These are phyloP conservation scores for Boletus rubropictus DNA, from an alignment of 768 basidiomycete species.

Conservation along the genomic window DNA sequence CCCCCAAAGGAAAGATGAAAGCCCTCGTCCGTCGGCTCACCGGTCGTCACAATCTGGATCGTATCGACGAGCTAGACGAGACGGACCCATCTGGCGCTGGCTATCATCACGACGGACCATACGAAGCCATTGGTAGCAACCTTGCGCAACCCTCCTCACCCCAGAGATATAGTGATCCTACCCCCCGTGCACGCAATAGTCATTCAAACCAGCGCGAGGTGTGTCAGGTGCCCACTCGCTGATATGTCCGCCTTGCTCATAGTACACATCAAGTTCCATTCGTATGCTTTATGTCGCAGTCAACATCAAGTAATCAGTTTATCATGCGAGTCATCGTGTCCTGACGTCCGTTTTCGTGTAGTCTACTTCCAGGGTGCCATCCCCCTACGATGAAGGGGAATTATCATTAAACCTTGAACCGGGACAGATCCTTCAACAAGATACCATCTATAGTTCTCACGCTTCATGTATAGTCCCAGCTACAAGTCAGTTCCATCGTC, in stretches of 20 bases:
- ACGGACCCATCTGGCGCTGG: slow-evolving; percentile 59
- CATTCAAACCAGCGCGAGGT: slow-evolving; percentile 17
- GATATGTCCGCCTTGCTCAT: slow-evolving; percentile 6
- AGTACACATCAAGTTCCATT: slow-evolving; percentile 10
- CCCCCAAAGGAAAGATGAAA: slow-evolving; percentile 21
- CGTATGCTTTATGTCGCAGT: slow-evolving; percentile 4
- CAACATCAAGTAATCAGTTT: slow-evolving; percentile 15
- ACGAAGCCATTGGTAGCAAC: slow-evolving; percentile 50
- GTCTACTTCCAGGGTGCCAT: slow-evolving; percentile 6
- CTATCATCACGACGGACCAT: slow-evolving; percentile 70
- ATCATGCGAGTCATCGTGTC: not conserved
- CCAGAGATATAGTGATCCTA: not conserved
- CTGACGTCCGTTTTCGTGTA: slow-evolving; percentile 10
- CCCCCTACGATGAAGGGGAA: slow-evolving; percentile 17
- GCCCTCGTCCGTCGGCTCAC: slow-evolving; percentile 26
- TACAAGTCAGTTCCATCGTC: slow-evolving; percentile 5
- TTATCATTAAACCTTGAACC: slow-evolving; percentile 47
- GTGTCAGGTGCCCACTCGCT: slow-evolving; percentile 10
- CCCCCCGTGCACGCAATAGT: not conserved
- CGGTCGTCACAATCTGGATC: slow-evolving; percentile 43
- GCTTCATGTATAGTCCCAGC: not conserved
- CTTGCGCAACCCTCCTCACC: slow-evolving; percentile 9
- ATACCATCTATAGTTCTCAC: slow-evolving; percentile 11
- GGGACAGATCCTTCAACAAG: slow-evolving; percentile 51
- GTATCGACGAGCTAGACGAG: slow-evolving; percentile 75